Percentiles rank a stretch among this genome's conserved stretches.
Evolutionary conservation across 352 stramenopile genomes (phyloP).

Genomic region (Phytophthora hibernalis): DNA sequence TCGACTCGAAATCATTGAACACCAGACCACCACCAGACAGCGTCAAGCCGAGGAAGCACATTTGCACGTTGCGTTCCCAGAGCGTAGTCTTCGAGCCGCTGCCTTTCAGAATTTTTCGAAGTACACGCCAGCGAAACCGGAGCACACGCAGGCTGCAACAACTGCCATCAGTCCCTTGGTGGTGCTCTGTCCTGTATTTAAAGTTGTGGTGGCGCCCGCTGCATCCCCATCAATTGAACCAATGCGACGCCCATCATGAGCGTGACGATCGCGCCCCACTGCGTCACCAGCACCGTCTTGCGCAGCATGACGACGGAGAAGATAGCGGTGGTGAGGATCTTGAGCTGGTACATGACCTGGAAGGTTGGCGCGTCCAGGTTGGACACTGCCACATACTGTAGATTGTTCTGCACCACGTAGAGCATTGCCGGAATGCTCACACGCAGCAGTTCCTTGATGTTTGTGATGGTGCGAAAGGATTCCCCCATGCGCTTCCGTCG

Average conservation of each 20-base stretch:
- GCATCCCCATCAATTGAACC: conserved; percentile 67
- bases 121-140: conserved; percentile 86
- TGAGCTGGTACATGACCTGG: conserved; percentile 89
- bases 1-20: conserved; percentile 69
- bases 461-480: conserved; percentile 59
- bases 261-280: conserved; percentile 82
- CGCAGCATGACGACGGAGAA: conserved; percentile 86
- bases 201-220: conserved; percentile 16
- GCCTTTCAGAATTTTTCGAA: conserved; percentile 89
- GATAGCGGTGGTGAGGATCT: conserved; percentile 87
- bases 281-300: conserved; percentile 71
- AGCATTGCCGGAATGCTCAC: conserved; percentile 80
- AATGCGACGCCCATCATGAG: conserved; percentile 86
- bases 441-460: conserved; percentile 66
- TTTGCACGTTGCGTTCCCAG: conserved; percentile 88
- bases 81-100: conserved; percentile 62
- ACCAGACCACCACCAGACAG: conserved; percentile 65
- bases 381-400: conserved; percentile 83
- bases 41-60: conserved; percentile 76
- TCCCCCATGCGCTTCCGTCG: conserved; percentile 36
- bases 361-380: conserved; percentile 85
- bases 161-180: conserved; percentile 75
- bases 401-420: conserved; percentile 88
- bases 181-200: conserved; percentile 56
- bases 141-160: conserved; percentile 77